Evolutionary conservation across 2,329 filamentous ascomycete genomes (phyloP).

Genomic region (Cladosporium sp.): DNA sequence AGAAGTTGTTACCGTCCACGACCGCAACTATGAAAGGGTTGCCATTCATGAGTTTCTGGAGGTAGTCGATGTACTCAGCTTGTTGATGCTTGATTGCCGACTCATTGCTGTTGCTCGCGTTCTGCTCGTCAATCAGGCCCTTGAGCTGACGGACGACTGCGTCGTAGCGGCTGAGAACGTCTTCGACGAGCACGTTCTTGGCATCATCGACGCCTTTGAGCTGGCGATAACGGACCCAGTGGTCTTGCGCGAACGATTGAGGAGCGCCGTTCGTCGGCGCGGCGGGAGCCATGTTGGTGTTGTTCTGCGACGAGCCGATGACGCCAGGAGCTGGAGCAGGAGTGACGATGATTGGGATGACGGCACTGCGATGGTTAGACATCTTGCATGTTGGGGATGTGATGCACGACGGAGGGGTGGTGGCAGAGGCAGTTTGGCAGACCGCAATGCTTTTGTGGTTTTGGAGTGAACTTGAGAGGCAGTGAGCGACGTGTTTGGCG

Average conservation of each 20-base stretch:
- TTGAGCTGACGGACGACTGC: slow-evolving; percentile 37
- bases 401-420: not conserved
- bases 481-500: not conserved
- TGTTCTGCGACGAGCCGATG: not conserved
- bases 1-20: slow-evolving; percentile 62
- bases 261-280: not conserved
- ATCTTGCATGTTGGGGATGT: not conserved
- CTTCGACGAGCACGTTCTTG: slow-evolving; percentile 40
- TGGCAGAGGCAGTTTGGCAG: not conserved
- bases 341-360: not conserved
- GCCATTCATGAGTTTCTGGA: slow-evolving; percentile 39
- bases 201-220: slow-evolving; percentile 34
- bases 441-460: not conserved
- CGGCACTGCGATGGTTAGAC: not conserved
- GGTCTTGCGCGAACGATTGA: slow-evolving; percentile 9
- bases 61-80: slow-evolving; percentile 22
- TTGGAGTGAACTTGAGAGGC: not conserved
- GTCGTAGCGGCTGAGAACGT: slow-evolving; percentile 44
- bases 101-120: slow-evolving; percentile 16
- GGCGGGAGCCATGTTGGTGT: not conserved
- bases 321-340: not conserved
- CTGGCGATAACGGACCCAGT: slow-evolving; percentile 37
- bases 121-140: slow-evolving; percentile 30
- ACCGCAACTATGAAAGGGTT: slow-evolving; percentile 62
- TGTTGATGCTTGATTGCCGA: slow-evolving; percentile 26